Base-by-base conservation (phyloP, 495 filamentous ascomycete genomes). In the Neurospora sp. region DNA sequence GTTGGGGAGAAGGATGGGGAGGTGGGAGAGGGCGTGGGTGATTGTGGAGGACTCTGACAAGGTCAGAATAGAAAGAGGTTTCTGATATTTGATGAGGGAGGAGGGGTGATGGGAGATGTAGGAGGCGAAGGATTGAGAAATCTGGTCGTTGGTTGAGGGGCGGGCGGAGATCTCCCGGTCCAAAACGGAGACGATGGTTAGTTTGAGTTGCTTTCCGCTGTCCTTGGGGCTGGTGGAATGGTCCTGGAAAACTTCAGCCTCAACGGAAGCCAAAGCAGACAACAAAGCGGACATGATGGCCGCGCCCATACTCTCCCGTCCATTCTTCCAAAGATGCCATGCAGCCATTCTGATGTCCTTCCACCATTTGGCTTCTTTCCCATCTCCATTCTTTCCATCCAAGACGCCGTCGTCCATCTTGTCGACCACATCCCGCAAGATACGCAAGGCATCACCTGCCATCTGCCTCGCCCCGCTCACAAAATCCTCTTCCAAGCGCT, bases 241-340 rank as follows among this genome's bases (percentile, higher is more conserved):
- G 10, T n/a, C 20, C n/a, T 12, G 12, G n/a, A 75, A 48, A 12
- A 69, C 69, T 40, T 41, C 31, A 18, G 75, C 31, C 35, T 83
- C 80, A 14, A 82, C 76, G 2, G 39, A 70, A 3, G 79, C 73
- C 20, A 91, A 80, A 10, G 84, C 79, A 16, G 79, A 78, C 2
- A 90, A 74, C 38, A 90, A 46, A 0, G 82, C 86, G 39, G 84
- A 86, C 70, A 86, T 79, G 23, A 89, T 91, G 2, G 89, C 86
- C 0, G 89, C 84, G 4, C 86, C 85, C 89, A 92, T 91, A 75
- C 87, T 90, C 72, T 88, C 86, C 18, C 89, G 85, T 0, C 89
- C 87, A 72, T 90, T 88, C 72, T 89, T 88, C 77, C 85, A 87
- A 2, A 92, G 75, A 78, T 92, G 89, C 89, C 89, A 92, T 3